phyloP scores from a whole-genome alignment of 2,329 filamentous ascomycete species.

The Zarea fungicola region DNA sequence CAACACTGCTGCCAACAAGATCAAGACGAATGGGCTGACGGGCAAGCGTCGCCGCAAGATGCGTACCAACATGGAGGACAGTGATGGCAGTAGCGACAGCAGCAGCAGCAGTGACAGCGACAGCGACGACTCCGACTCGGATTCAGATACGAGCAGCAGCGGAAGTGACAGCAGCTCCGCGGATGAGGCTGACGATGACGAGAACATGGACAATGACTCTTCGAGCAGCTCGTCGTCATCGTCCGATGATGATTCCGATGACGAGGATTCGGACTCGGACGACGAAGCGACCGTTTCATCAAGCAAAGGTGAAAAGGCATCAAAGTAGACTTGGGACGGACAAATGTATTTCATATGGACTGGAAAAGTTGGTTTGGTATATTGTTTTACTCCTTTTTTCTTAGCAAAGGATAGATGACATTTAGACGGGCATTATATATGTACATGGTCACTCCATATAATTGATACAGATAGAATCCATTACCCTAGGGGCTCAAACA shows the following conservation, averaged over 20 bases:
- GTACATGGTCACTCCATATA: constrained; percentile 9
- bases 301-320: constrained; percentile 7
- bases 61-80: constrained; percentile 41
- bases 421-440: constrained; percentile 18
- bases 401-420: constrained; percentile 13
- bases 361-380: constrained; percentile 2
- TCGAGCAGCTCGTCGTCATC: constrained; percentile 40
- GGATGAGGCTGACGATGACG: constrained; percentile 21
- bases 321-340: constrained; percentile 11
- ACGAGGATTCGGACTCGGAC: constrained; percentile 30
- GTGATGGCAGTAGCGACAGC: constrained; percentile 28
- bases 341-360: constrained; percentile 1
- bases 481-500: neutral
- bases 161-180: constrained; percentile 7
- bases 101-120: constrained; percentile 33
- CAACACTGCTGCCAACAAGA: constrained; percentile 32
- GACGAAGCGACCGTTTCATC: constrained; percentile 18
- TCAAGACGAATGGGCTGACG: constrained; percentile 41
- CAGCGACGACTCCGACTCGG: constrained; percentile 29
- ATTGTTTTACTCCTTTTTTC: neutral
- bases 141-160: constrained; percentile 22
- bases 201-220: constrained; percentile 24
- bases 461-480: constrained; percentile 5
- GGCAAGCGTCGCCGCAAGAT: constrained; percentile 49
- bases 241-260: constrained; percentile 31